A percentile compares a stretch with the other conserved stretches of the same genome.
Conservation (phyloP, 208 protist genomes). For the Crithidia thermophila region DNA sequence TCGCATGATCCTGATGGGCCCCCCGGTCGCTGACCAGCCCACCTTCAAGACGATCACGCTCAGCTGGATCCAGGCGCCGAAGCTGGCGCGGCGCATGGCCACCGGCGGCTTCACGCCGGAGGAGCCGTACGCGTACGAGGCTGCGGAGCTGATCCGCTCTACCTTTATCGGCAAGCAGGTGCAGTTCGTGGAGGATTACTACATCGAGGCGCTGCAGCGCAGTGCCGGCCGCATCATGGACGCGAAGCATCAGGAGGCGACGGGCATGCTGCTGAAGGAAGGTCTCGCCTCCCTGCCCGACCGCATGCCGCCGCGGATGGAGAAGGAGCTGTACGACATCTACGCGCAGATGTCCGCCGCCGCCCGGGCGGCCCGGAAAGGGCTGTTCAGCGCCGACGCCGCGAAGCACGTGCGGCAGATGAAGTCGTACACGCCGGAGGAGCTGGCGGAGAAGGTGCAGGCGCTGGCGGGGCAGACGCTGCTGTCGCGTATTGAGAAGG, state of each 20-base stretch:
- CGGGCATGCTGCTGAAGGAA: constrained; percentile 68
- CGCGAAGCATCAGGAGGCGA: constrained; percentile 55
- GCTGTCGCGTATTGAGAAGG: constrained; percentile 78
- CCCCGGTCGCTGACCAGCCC: constrained; percentile 51
- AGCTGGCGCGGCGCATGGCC: constrained; percentile 55
- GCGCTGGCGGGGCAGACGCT: constrained; percentile 60
- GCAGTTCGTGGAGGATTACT: constrained; percentile 86
- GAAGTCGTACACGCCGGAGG: constrained; percentile 46
- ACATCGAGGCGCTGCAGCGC: constrained; percentile 81
- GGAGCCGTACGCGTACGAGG: constrained; percentile 89
- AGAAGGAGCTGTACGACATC: constrained; percentile 67
- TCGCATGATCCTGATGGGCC: constrained; percentile 75
- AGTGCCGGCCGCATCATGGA: constrained; percentile 63
- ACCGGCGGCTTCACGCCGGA: constrained; percentile 74
- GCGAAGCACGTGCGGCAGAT: constrained; percentile 65
- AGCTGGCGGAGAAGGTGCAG: constrained; percentile 45
- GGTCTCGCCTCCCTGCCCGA: constrained; percentile 76
- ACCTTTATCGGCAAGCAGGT: constrained; percentile 89
- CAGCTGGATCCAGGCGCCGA: constrained; percentile 86
- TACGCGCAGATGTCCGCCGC: constrained; percentile 56
- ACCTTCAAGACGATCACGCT: constrained; percentile 80
- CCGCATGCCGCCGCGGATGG: constrained; percentile 55
- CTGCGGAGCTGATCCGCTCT: constrained; percentile 80
- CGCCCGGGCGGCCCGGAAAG: constrained; percentile 60
- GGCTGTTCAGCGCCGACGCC: constrained; percentile 70